Percentiles rank a stretch among this genome's conserved stretches.
Evolutionary conservation across 75 land plant species (phyloP).

Genomic region (Cupressus sempervirens): DNA sequence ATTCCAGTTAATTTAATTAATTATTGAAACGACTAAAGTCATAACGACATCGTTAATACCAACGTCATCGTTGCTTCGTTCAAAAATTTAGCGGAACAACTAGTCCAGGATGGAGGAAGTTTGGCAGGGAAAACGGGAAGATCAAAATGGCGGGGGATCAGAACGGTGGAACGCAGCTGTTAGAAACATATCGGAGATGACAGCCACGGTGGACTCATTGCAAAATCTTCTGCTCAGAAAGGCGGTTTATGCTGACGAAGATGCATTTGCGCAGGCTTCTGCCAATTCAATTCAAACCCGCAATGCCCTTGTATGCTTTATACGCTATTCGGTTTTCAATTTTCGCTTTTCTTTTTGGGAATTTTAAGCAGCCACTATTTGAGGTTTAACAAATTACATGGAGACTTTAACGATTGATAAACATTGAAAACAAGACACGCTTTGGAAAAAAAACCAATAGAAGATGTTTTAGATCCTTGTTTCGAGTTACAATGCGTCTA

Average conservation of each 20-base stretch:
- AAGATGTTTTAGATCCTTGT: too few relatives aligned
- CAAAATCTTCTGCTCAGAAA: conserved; percentile 72
- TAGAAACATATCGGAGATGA: conserved; percentile 64
- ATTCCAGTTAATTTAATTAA: too few relatives aligned
- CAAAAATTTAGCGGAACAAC: background rate
- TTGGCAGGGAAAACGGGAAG: background rate
- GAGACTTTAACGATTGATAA: too few relatives aligned
- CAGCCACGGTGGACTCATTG: conserved; percentile 59
- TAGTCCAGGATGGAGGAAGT: background rate
- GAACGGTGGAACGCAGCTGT: conserved; percentile 83
- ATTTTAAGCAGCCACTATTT: conserved; percentile 6
- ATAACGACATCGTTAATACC: too few relatives aligned
- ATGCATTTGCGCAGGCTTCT: conserved; percentile 68
- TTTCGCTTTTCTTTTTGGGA: background rate
- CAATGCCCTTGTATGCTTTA: conserved; percentile 48
- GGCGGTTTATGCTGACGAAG: conserved; percentile 87
- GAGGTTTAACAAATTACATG: background rate
- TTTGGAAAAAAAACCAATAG: too few relatives aligned
- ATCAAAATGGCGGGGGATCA: background rate
- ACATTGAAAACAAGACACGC: too few relatives aligned
- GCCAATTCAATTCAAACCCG: conserved; percentile 64
- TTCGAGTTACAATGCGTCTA: too few relatives aligned
- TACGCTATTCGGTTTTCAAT: background rate
- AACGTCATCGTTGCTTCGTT: too few relatives aligned
- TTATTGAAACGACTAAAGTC: too few relatives aligned